Conservation (phyloP, 805 yeast species). For the Yarrowia sp. region DNA sequence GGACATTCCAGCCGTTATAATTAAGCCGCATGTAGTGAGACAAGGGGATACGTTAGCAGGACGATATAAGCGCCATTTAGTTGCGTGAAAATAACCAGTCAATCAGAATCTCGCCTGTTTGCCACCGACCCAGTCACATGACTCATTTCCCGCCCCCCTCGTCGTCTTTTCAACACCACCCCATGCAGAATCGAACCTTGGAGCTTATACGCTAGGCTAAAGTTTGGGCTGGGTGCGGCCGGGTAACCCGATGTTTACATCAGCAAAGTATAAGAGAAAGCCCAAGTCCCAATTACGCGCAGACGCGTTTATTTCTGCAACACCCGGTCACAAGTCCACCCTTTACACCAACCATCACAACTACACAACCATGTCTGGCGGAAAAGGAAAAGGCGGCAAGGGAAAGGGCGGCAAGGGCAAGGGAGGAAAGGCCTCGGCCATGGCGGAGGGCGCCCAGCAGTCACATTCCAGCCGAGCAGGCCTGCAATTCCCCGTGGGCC, state of each 20-base stretch:
- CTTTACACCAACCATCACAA: constrained; percentile 7
- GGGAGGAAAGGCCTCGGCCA: constrained; percentile 78
- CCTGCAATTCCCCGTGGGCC: constrained; percentile 91
- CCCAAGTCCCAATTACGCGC: constrained; percentile 31
- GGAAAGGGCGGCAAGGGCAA: constrained; percentile 97
- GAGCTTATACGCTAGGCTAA: constrained; percentile 3
- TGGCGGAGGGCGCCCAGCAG: constrained; percentile 60
- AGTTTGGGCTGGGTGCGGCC: constrained; percentile 31
- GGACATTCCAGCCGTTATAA: constrained; percentile 1
- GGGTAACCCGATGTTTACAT: constrained; percentile 36
- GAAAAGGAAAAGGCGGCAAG: constrained; percentile 58
- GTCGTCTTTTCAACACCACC: too few relatives aligned
- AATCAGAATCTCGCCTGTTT: too few relatives aligned
- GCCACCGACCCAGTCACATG: too few relatives aligned
- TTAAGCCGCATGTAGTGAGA: constrained; percentile 1
- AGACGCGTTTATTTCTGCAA: constrained; percentile 38
- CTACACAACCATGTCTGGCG: constrained; percentile 35
- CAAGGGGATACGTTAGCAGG: too few relatives aligned
- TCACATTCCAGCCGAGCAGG: constrained; percentile 96
- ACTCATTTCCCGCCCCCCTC: too few relatives aligned
- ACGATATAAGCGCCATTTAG: too few relatives aligned
- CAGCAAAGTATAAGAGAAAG: constrained; percentile 37
- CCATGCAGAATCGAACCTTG: constrained; percentile 14
- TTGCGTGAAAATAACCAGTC: too few relatives aligned
- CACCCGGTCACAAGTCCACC: constrained; percentile 16